Evolutionary conservation across 768 basidiomycete genomes (phyloP), one percentile per base, ranked within the genome.

Genomic region (Dioszegia hungarica): DNA sequence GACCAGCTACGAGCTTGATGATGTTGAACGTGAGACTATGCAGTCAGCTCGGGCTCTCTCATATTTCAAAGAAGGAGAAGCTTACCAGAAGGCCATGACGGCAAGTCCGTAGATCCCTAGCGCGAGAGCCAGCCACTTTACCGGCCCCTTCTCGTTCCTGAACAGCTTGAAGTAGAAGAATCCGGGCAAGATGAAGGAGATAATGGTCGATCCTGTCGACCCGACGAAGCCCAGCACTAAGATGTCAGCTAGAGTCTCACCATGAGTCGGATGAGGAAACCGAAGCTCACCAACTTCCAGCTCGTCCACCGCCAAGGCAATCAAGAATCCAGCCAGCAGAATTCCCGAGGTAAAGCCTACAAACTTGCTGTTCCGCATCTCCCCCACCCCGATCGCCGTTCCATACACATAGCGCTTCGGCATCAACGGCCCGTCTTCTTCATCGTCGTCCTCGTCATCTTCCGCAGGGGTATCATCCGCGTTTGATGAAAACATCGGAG

Each of bases 141-240:
- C 83, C 49, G 78, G 79, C 22, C 80, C 81, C 6, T 80, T 78
- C 67, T 90, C 86, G 48, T 83, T 76, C 58, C 85, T 84, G 59
- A 87, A 85, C 62, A 94, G 80, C 84, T 89, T 86, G 86, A 90
- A 97, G 79, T 89, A 95, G 72, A 95, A 88, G 47, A 92, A 77
- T 1, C 90, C 92, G 0, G 92, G 93, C 33, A 95, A 81, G 68
- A 98, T 95, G 78, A 97, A 98, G 1, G 90, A 92, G 57, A 98
- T 90, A 19, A 92, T 94, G 24, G 93, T 95, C 14, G 90, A 94
- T 12, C 95, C 95, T 0, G 92, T 97, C 22, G 91, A 87, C 1
- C 95, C 95, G 34, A 99, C 94, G 72, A 99, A 95, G 3, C 91
- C 90, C 31, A 98, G 81, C 14, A 98, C 94, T 90, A 68, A 36